Evolutionary conservation across 2,329 filamentous ascomycete species (phyloP), one percentile per base, ranked within the genome.

Genomic region (Ploettnerulaceae sp.): DNA sequence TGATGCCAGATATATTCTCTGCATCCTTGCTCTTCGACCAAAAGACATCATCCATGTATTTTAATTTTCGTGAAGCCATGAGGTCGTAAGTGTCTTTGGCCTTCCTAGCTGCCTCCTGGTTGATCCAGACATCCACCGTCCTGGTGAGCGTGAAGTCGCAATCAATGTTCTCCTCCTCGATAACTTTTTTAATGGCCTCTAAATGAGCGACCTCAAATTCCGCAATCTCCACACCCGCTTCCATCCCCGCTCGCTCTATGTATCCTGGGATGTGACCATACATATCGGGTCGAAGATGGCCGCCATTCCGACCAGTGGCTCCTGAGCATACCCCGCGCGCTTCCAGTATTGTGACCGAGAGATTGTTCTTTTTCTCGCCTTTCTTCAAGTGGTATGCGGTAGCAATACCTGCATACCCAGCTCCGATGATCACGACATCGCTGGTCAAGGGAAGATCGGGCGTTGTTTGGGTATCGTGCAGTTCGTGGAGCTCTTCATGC

Each of bases 261-360:
- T 64, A 56, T 5, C 48, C 64, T 5, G 61, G 53, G 4, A 68
- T 64, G 15, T 63, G 61, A 24, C 62, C 63, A 49, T 71, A 71
- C 7, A 67, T 39, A 50, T 69, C 67, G 3, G 70, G 69, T 35
- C 67, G 65, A 24, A 72, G 37, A 50, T 72, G 69, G 1, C 70
- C 69, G 12, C 71, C 70, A 53, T 76, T 76, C n/a, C 65, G 58
- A n/a, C 65, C 65, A 7, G 65, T 67, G 4, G 66, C 66, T 11
- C 66, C 66, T 15, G 62, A 65, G 43, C 61, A 64, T 21, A 60
- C 57, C 49, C 61, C 56, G 11, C 68, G 58, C 2, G 69, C 69
- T 56, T 72, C 69, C 4, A 71, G 57, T 45, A 71, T 55, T 9
- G 69, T 57, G 25, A 71, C 35, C 4, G 48, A 47, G 3, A 45